phyloP scores from a whole-genome alignment of 2,329 filamentous ascomycete species.

The Zymoseptoria passerinii region DNA sequence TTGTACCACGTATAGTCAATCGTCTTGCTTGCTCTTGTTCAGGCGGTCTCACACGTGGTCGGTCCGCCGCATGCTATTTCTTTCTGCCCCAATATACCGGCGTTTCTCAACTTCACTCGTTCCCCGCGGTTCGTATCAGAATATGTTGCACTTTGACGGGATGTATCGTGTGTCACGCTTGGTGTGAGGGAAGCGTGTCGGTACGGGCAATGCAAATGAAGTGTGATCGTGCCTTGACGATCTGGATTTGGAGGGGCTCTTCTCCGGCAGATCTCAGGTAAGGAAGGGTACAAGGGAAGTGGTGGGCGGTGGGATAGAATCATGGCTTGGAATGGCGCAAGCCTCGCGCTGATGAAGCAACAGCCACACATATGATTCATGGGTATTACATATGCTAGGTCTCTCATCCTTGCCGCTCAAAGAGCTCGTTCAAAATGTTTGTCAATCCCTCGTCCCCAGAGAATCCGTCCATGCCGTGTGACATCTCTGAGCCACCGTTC shows the following conservation, averaged over 20 bases:
- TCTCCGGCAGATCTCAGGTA: neutral
- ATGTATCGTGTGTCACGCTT: neutral
- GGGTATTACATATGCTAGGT: neutral
- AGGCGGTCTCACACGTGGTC: neutral
- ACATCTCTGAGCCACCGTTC: slow-evolving; percentile 36
- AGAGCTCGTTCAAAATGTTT: slow-evolving; percentile 51
- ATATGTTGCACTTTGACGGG: neutral
- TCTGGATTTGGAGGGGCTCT: neutral
- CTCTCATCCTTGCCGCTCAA: slow-evolving; percentile 22
- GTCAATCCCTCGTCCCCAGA: slow-evolving; percentile 53
- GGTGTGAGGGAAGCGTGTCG: neutral
- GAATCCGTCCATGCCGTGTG: slow-evolving; percentile 27
- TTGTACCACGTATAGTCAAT: neutral
- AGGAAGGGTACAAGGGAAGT: neutral
- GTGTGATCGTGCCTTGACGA: neutral
- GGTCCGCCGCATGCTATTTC: neutral
- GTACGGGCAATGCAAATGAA: neutral
- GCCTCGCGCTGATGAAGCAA: neutral
- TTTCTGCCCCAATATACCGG: neutral
- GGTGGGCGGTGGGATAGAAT: too few relatives aligned
- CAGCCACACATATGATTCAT: neutral
- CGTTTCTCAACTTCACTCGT: neutral
- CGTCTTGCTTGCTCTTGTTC: neutral
- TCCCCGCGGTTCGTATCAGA: neutral
- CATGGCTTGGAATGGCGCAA: neutral